Evolutionary conservation across 768 basidiomycete species (phyloP).

Genomic region (Mycena maculata): DNA sequence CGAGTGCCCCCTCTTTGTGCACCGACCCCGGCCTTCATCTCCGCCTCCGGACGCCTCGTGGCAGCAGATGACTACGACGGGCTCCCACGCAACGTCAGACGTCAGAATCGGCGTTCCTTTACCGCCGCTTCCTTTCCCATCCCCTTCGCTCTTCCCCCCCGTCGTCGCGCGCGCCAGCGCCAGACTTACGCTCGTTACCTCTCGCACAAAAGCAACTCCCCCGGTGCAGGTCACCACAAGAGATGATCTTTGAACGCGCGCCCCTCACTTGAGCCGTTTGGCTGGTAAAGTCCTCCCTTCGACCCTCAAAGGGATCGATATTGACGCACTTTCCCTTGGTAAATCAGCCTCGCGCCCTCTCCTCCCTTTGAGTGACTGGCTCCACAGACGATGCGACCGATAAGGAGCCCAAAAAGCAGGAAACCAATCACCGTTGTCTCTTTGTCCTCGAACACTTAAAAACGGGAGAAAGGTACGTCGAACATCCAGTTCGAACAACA

Average conservation of each 20-base stretch:
- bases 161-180: background rate
- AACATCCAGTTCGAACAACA: background rate
- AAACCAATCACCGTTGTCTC: too few relatives aligned
- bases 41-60: background rate
- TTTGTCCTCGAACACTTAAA: too few relatives aligned
- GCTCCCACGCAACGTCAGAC: background rate
- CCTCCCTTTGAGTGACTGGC: too few relatives aligned
- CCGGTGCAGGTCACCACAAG: background rate
- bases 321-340: background rate
- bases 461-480: background rate
- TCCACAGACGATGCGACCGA: too few relatives aligned
- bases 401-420: too few relatives aligned
- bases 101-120: background rate
- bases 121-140: background rate
- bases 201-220: background rate
- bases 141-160: background rate
- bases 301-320: background rate
- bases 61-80: background rate
- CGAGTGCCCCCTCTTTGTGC: too few relatives aligned
- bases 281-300: background rate
- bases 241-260: background rate
- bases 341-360: background rate
- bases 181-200: background rate
- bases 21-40: too few relatives aligned
- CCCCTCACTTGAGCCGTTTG: background rate